Evolutionary conservation across 2,329 filamentous ascomycete species (phyloP).

Genomic region (Anisogramma anomala): DNA sequence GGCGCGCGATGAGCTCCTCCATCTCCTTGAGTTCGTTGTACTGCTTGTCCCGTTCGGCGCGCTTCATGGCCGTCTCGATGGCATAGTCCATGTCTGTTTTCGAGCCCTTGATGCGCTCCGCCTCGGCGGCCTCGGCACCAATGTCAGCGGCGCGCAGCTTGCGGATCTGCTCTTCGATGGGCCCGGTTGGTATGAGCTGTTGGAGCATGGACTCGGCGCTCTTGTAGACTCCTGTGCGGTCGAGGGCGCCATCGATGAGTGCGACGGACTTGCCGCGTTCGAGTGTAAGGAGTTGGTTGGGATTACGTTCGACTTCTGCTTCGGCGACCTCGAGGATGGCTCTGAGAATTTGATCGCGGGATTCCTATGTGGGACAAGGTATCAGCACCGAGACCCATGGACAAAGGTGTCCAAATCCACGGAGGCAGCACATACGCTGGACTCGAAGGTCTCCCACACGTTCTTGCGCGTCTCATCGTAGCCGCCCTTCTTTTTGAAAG

Average conservation of each 20-base stretch:
- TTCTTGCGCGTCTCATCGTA: constrained; percentile 70
- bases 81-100: constrained; percentile 68
- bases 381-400: neutral
- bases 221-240: constrained; percentile 65
- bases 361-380: constrained; percentile 39
- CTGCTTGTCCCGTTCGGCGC: constrained; percentile 48
- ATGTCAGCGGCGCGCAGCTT: constrained; percentile 56
- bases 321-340: constrained; percentile 59
- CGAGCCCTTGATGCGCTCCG: constrained; percentile 52
- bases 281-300: constrained; percentile 57
- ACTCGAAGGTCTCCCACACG: constrained; percentile 63
- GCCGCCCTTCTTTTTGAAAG: constrained; percentile 76
- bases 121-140: constrained; percentile 54
- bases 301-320: constrained; percentile 63
- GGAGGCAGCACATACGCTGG: constrained; percentile 40
- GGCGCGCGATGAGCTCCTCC: constrained; percentile 49
- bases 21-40: constrained; percentile 48
- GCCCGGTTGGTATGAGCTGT: constrained; percentile 53
- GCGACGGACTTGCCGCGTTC: constrained; percentile 63
- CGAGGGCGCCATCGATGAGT: constrained; percentile 66
- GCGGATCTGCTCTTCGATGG: constrained; percentile 59
- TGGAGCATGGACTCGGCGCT: constrained; percentile 57
- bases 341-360: constrained; percentile 54
- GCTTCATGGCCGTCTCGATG: constrained; percentile 49
- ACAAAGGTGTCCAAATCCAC: too few relatives aligned